Base-by-base conservation (phyloP, 371 early-diverging fungal species). In the Phascolomyces articulosus region DNA sequence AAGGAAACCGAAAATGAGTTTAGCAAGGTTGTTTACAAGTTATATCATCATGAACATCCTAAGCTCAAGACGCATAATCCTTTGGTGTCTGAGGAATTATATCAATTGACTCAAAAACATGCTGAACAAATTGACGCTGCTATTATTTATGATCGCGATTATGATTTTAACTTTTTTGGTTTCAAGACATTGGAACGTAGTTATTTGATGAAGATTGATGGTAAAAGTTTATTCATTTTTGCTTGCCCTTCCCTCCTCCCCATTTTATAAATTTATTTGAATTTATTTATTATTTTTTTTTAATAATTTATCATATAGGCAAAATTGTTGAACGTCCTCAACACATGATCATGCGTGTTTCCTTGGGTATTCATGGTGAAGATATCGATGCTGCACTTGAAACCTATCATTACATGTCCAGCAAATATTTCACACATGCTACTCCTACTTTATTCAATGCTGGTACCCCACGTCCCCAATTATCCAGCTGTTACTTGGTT, bases 401-500 rank as follows among this genome's bases (percentile, higher is more conserved):
- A 73, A 95, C 98, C 0, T 98, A 98, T 80, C 80, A 94, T 65
- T 82, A 96, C 59, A 87, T 98, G 88, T 93, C 93, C 24, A 86
- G 90, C 64, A 88, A 90, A 68, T 92, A 82, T 83, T 98, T 96
- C 70, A 97, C 96, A 1, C 98, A 98, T 70, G 98, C 97, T 24
- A 94, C 93, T 28, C 98, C 98, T 6, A 97, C 98, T 27, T 83
- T 98, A 21, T 98, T 97, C 83, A 96, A 98, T 79, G 91, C 97
- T 40, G 96, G 96, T 56, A 96, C 96, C 2, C 92, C 92, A 24
- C 87, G 87, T 31, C 93, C 96, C n/a, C 98, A 98, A 73, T 69
- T 97, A 54, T 95, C 96, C 40, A 88, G 88, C 57, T 98, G 98
- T 77, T 98, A 97, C 85, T 78, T 98, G 40, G 70, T 97, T 15